phyloP scores from a whole-genome alignment of 2,329 filamentous ascomycete species.

The Diatrype stigma region DNA sequence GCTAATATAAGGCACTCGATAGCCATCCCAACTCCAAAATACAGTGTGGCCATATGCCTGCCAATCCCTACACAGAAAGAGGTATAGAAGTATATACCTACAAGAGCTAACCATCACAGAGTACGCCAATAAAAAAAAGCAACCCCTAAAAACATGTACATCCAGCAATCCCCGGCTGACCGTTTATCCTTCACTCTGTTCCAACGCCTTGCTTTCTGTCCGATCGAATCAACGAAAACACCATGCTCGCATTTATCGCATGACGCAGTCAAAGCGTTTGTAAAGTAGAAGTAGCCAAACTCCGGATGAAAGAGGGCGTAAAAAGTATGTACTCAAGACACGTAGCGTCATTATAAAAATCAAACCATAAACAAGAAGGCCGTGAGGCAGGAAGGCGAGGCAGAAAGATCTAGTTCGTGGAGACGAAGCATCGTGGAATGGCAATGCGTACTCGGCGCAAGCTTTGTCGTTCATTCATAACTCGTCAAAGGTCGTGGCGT shows the following conservation, averaged over 20 bases:
- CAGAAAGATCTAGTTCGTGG: conserved; percentile 16
- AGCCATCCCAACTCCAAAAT: neutral
- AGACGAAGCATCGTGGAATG: conserved; percentile 4
- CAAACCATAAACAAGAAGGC: conserved; percentile 27
- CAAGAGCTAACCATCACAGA: neutral
- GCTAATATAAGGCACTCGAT: neutral
- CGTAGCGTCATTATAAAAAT: conserved; percentile 22
- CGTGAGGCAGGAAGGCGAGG: conserved; percentile 23
- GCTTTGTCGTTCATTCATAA: conserved; percentile 15
- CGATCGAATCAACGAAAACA: neutral
- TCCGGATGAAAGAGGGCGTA: conserved; percentile 13
- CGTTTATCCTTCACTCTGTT: neutral
- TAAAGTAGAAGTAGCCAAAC: conserved; percentile 12
- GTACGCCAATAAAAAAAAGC: neutral
- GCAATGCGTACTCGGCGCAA: conserved; percentile 4
- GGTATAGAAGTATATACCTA: neutral
- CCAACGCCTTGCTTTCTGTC: neutral
- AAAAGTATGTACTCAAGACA: conserved; percentile 18
- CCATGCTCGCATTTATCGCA: conserved; percentile 1
- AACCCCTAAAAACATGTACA: neutral
- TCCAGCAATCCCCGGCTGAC: neutral
- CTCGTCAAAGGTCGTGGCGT: conserved; percentile 5
- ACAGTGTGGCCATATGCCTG: neutral
- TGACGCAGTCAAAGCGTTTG: conserved; percentile 4
- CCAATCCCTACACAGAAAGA: neutral